Percentiles rank a stretch among this genome's conserved stretches.
These are phyloP conservation scores for Backusella macrospora DNA, from an alignment of 192 early-diverging fungal genomes.

Conservation along the genomic window DNA sequence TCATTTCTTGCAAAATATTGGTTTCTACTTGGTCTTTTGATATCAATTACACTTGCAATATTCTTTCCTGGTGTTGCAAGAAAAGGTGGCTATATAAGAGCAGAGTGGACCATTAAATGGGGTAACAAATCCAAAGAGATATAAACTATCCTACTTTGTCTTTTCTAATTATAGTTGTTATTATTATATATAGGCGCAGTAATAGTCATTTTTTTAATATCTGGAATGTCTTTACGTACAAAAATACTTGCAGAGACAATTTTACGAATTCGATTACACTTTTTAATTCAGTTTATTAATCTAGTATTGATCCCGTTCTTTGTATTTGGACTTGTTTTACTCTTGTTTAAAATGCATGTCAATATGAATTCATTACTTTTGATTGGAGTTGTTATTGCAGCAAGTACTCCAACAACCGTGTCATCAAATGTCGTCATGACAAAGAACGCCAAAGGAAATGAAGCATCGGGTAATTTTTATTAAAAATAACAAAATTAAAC, in stretches of 20 bases:
- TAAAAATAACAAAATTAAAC: not conserved
- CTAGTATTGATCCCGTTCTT: conserved; percentile 62
- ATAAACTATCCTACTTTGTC: too few relatives aligned
- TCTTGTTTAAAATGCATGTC: conserved; percentile 48
- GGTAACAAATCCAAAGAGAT: too few relatives aligned
- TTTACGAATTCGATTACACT: conserved; percentile 51
- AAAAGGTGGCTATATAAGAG: conserved; percentile 49
- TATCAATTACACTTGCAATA: conserved; percentile 62
- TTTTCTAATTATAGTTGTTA: too few relatives aligned
- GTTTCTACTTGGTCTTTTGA: conserved; percentile 66
- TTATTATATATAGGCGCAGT: conserved; percentile 31
- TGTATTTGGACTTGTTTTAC: conserved; percentile 57
- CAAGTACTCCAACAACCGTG: conserved; percentile 69
- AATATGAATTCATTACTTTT: conserved; percentile 56
- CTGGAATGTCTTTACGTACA: conserved; percentile 40
- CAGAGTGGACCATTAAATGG: conserved; percentile 71
- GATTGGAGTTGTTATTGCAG: conserved; percentile 64
- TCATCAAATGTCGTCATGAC: conserved; percentile 82
- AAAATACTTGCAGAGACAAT: conserved; percentile 31
- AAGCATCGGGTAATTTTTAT: conserved; percentile 44
- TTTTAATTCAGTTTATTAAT: conserved; percentile 62
- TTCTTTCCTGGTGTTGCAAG: conserved; percentile 61
- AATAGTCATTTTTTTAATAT: conserved; percentile 40
- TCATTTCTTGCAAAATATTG: conserved; percentile 37
- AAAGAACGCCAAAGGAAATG: conserved; percentile 65